Base-by-base conservation (phyloP, 148 eudicot genomes). In the Bassia scoparia region DNA sequence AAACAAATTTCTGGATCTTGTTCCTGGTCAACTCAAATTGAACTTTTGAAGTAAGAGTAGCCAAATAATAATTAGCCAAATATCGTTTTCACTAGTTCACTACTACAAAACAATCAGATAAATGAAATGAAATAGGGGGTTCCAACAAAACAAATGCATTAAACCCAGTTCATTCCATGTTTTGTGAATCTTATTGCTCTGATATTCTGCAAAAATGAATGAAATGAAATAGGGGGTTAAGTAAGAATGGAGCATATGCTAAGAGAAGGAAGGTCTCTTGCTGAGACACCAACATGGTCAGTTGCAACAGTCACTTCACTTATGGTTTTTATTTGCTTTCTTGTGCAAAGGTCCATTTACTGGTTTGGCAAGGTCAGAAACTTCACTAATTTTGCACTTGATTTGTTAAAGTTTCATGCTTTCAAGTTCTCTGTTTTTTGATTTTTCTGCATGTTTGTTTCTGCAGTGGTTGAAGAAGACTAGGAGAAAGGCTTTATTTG, bases 221-320 rank as follows among this genome's bases (percentile, higher is more conserved):
- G n/a, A n/a, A n/a, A 64, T 73, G 27, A 61, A 29, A 16, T 46
- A 31, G 20, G 30, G 20, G 24, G 50, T 30, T 31, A 50, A 9
- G n/a, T 18, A 48, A 23, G 0, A 26, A 75, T 76, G 83, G 77
- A 49, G 72, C 29, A 48, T 23, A 64, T 77, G 72, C 54, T 81
- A 24, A 88, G 97, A 72, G 84, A 83, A 85, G 99, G 99, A 75
- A 89, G 90, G 84, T 95, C 99, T 72, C 82, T 95, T 67, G 90
- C 87, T 59, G 99, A 86, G 69, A 95, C 96, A 48, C 99, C 99
- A 65, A 92, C 99, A 78, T 95, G 99, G 99, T 86, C 99, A 16
- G 99, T 95, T 63, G 99, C 99, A 65, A 77, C 99, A 17, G 97
- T 92, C 53, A 92, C 96, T 64, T 81, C 96, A 61, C 84, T 95